These are phyloP conservation scores for Sclerotinia subarctica DNA, from an alignment of 2,329 filamentous ascomycete genomes.

Conservation along the genomic window DNA sequence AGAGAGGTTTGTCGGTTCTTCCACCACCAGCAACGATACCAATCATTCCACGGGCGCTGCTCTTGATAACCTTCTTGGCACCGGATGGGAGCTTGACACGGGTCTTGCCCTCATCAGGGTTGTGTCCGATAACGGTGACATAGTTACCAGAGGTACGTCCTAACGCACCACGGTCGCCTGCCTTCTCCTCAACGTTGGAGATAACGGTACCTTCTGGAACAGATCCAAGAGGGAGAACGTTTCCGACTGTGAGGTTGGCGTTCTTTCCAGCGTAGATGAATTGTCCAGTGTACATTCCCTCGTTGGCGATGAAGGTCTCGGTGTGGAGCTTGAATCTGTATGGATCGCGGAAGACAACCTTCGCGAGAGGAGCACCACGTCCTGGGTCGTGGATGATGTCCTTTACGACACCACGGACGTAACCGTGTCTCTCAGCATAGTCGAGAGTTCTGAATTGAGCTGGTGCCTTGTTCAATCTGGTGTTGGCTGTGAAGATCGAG, in stretches of 20 bases:
- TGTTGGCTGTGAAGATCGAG: constrained; percentile 74
- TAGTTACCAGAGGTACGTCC: constrained; percentile 99
- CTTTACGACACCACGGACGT: constrained; percentile 95
- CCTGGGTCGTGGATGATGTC: constrained; percentile 89
- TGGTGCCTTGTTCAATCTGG: constrained; percentile 89
- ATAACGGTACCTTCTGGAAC: constrained; percentile 99
- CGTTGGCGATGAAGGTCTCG: constrained; percentile 99
- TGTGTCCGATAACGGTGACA: constrained; percentile 96
- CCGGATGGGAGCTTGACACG: constrained; percentile 98
- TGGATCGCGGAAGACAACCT: constrained; percentile 94
- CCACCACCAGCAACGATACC: constrained; percentile 99
- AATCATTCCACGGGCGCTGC: constrained; percentile 93
- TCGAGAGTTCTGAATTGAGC: constrained; percentile 97
- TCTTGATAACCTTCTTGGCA: constrained; percentile 98
- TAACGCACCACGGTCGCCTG: constrained; percentile 92
- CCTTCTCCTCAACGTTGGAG: constrained; percentile 99
- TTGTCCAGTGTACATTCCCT: constrained; percentile 99
- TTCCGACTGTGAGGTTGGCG: constrained; percentile 92
- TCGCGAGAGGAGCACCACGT: constrained; percentile 95
- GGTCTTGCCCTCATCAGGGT: constrained; percentile 99
- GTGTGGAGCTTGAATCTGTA: constrained; percentile 97
- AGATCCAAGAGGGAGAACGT: constrained; percentile 89
- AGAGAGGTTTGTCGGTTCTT: constrained; percentile 98
- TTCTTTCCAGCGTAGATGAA: constrained; percentile 99
- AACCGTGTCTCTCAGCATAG: constrained; percentile 94